A percentile compares a stretch with the other conserved stretches of the same genome.
Conservation (phyloP, 495 filamentous ascomycete genomes). For the Aspergillus mulundensis region DNA sequence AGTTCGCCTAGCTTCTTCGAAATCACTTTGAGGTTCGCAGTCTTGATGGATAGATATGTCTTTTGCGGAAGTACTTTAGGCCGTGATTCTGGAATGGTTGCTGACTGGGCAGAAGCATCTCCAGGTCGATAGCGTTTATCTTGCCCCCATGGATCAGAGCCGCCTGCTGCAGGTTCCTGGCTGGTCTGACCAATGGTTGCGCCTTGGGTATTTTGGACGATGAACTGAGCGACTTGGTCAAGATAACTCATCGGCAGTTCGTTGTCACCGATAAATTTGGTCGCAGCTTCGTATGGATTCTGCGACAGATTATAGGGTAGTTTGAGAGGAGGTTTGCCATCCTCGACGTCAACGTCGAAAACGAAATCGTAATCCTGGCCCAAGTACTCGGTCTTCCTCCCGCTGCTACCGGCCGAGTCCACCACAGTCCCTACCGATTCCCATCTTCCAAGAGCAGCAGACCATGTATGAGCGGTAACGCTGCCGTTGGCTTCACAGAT, state of each 20-base stretch:
- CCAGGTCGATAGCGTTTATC: slow-evolving; percentile 77
- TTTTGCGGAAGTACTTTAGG: slow-evolving; percentile 74
- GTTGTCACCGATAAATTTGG: slow-evolving; percentile 87
- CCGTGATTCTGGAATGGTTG: slow-evolving; percentile 35
- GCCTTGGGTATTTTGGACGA: slow-evolving; percentile 82
- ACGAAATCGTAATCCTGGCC: slow-evolving; percentile 96
- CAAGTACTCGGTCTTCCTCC: slow-evolving; percentile 64
- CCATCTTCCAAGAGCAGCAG: slow-evolving; percentile 64
- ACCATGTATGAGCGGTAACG: slow-evolving; percentile 81
- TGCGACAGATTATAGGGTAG: slow-evolving; percentile 89
- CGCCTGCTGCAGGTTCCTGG: slow-evolving; percentile 37
- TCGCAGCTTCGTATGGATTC: slow-evolving; percentile 89
- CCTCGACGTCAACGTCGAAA: slow-evolving; percentile 96
- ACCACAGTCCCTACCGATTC: slow-evolving; percentile 89
- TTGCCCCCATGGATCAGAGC: slow-evolving; percentile 70
- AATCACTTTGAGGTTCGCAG: slow-evolving; percentile 59
- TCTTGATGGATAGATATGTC: slow-evolving; percentile 69
- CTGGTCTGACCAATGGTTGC: slow-evolving; percentile 64
- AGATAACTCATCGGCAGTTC: slow-evolving; percentile 86
- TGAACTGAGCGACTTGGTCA: slow-evolving; percentile 93
- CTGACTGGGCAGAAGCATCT: slow-evolving; percentile 40
- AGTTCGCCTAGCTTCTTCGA: slow-evolving; percentile 70
- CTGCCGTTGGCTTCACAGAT: slow-evolving; percentile 75
- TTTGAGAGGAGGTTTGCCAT: slow-evolving; percentile 90
- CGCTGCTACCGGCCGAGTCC: slow-evolving; percentile 77